Conservation (phyloP, 352 stramenopile species). For the Phytophthora pinifolia region DNA sequence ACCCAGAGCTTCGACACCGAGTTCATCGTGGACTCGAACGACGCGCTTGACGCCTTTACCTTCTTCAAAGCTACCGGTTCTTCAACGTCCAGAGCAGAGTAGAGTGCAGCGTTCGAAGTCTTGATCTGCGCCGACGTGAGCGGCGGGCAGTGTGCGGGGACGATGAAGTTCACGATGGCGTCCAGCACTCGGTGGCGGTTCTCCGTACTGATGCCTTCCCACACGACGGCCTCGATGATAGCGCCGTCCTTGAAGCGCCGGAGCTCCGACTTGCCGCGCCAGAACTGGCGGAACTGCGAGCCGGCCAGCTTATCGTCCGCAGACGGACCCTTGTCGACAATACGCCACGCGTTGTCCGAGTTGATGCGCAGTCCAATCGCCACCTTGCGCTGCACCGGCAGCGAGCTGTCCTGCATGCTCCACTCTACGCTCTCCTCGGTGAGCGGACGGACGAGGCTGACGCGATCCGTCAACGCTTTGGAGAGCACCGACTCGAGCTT, state of each 20-base stretch:
- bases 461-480: constrained; percentile 65
- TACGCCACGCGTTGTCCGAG: constrained; percentile 67
- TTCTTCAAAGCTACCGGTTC: constrained; percentile 45
- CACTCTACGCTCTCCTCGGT: constrained; percentile 49
- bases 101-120: constrained; percentile 74
- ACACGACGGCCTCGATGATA: constrained; percentile 90
- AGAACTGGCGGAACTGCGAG: constrained; percentile 84
- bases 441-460: constrained; percentile 59
- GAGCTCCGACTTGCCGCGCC: constrained; percentile 86
- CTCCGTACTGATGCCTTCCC: constrained; percentile 74
- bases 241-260: constrained; percentile 90
- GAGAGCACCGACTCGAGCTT: constrained; percentile 57
- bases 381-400: constrained; percentile 56
- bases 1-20: constrained; percentile 74
- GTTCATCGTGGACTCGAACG: constrained; percentile 78
- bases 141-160: constrained; percentile 62
- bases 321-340: constrained; percentile 89
- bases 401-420: constrained; percentile 39
- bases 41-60: constrained; percentile 33
- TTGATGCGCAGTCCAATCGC: constrained; percentile 84
- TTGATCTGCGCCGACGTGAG: constrained; percentile 56
- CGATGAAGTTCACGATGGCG: constrained; percentile 77
- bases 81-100: constrained; percentile 66
- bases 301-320: constrained; percentile 80
- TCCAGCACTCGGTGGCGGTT: constrained; percentile 74